Base-by-base conservation (phyloP, 371 early-diverging fungal genomes). In the Gilbertella persicaria region DNA sequence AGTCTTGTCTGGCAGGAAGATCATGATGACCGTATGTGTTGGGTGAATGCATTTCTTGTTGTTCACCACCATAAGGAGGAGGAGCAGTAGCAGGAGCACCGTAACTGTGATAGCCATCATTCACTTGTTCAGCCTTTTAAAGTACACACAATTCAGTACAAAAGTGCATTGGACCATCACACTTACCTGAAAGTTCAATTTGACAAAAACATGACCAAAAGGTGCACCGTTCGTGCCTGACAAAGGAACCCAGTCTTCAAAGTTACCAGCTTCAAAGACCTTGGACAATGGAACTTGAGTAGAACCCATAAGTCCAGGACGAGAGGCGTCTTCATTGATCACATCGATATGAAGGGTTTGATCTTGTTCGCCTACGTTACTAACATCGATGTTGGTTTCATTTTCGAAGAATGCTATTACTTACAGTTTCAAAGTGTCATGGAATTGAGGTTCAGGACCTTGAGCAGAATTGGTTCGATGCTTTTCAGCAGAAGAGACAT, bases 361-460 rank as follows among this genome's bases (percentile, higher is more conserved):
- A 10, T 56, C 39, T 10, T 52, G 40, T 16, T 60, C 65, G 41
- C 55, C 48, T 0, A 72, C 66, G 20, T 54, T 48, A 37, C 70
- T 73, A 47, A 53, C 6, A 35, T 42, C 1, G 5, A 24, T 24
- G 10, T 42, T 6, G 7, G 28, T 28, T 21, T 23, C 2, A 13
- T 10, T 41, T 6, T 24, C 13, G 45, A 44, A 7, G 17, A 40
- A 14, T 4, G 19, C 25, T 5, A 23, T 8, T 46, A 35, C 47
- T 59, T 69, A 72, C 76, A 55, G 59, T 6, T 39, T 33, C 14
- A 75, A 48, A 5, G 60, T 63, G 12, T 75, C 64, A 26, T 67
- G 59, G 48, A 61, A 75, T 13, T 66, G 62, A 17, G 73, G 73
- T 25, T 72, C 68, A 41, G 70, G 60, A 4, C 73, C 76, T 16